Conservation (phyloP, 2,329 filamentous ascomycete species). For the Aspergillus sp. region DNA sequence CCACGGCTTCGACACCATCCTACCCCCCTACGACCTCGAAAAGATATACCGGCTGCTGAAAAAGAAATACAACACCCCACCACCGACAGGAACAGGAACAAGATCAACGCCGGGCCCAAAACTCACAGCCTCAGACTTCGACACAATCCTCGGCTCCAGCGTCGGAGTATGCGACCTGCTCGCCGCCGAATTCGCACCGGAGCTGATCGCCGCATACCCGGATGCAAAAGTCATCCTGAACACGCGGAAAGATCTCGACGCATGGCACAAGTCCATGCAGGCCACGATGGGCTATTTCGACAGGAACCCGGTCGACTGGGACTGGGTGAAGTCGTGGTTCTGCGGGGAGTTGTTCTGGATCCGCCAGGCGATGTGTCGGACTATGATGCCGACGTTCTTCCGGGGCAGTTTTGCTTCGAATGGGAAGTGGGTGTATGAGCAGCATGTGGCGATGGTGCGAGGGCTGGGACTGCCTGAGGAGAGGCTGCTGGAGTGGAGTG, state of each 20-base stretch:
- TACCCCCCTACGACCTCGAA: background rate
- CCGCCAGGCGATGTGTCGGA: slow-evolving; percentile 17
- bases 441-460: slow-evolving; percentile 14
- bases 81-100: background rate
- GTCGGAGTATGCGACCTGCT: slow-evolving; percentile 34
- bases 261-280: slow-evolving; percentile 19
- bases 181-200: slow-evolving; percentile 31
- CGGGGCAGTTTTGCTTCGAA: slow-evolving; percentile 8
- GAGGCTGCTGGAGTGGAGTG: slow-evolving; percentile 25
- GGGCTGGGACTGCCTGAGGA: slow-evolving; percentile 17
- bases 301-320: slow-evolving; percentile 13
- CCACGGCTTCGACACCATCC: slow-evolving; percentile 15
- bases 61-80: slow-evolving; percentile 15
- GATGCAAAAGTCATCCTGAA: slow-evolving; percentile 24
- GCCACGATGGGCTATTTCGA: slow-evolving; percentile 19
- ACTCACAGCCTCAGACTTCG: slow-evolving; percentile 25
- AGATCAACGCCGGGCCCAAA: background rate
- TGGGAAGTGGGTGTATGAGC: slow-evolving; percentile 11
- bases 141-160: slow-evolving; percentile 30
- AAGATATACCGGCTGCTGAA: slow-evolving; percentile 10
- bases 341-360: slow-evolving; percentile 21
- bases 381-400: slow-evolving; percentile 19
- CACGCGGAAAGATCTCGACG: slow-evolving; percentile 13
- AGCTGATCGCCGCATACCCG: slow-evolving; percentile 37
- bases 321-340: slow-evolving; percentile 18